Conservation (phyloP, 306 rosid genomes). For the Leucaena leucocephala region DNA sequence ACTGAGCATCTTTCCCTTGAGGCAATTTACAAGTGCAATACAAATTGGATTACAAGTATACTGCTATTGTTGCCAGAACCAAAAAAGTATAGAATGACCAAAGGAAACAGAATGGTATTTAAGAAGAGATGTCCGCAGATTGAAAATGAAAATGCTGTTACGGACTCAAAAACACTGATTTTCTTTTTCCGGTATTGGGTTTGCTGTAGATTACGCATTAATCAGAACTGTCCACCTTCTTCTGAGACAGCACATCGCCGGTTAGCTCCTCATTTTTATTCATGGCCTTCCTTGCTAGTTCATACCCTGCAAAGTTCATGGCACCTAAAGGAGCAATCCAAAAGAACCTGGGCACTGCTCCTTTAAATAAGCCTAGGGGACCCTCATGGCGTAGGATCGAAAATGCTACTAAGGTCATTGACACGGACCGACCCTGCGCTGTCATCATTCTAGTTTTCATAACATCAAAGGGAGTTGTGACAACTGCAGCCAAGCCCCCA, state of each 20-base stretch:
- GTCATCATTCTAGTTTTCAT: slow-evolving; percentile 99
- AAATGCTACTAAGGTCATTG: slow-evolving; percentile 76
- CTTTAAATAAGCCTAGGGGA: slow-evolving; percentile 91
- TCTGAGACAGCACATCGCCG: slow-evolving; percentile 48
- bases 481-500: slow-evolving; percentile 95
- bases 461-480: slow-evolving; percentile 95
- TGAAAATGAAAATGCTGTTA: slow-evolving; percentile 45
- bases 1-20: slow-evolving; percentile 18
- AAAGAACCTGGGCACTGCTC: slow-evolving; percentile 95
- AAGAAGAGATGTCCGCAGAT: slow-evolving; percentile 54
- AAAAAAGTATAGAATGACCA: slow-evolving; percentile 42
- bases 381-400: slow-evolving; percentile 86
- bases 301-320: slow-evolving; percentile 99
- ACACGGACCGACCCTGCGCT: slow-evolving; percentile 76
- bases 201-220: slow-evolving; percentile 23
- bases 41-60: slow-evolving; percentile 36
- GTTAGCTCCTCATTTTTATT: slow-evolving; percentile 65
- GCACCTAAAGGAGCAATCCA: slow-evolving; percentile 99
- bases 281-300: slow-evolving; percentile 95
- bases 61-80: slow-evolving; percentile 51
- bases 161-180: slow-evolving; percentile 45
- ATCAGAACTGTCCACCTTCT: slow-evolving; percentile 53
- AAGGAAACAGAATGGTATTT: slow-evolving; percentile 35
- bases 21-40: slow-evolving; percentile 43
- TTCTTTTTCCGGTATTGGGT: slow-evolving; percentile 25